Percentiles rank a stretch among this genome's conserved stretches.
These are phyloP conservation scores for Ascochyta pisi DNA, from an alignment of 2,329 filamentous ascomycete genomes.

Conservation along the genomic window DNA sequence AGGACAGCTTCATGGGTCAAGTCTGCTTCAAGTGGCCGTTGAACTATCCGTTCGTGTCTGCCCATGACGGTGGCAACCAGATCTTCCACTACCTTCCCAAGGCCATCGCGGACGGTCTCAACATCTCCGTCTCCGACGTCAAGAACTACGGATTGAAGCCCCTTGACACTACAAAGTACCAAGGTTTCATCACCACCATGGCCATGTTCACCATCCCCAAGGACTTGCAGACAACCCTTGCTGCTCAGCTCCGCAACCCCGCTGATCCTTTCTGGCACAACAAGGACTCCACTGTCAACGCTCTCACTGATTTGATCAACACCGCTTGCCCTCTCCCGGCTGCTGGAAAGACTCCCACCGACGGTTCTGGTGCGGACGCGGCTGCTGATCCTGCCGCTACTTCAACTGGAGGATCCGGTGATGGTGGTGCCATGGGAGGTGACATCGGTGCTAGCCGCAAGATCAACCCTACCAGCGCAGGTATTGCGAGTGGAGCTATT, in stretches of 20 bases:
- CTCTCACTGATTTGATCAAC: conserved; percentile 83
- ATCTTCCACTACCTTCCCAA: conserved; percentile 80
- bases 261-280: conserved; percentile 79
- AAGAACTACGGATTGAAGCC: conserved; percentile 76
- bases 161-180: conserved; percentile 71
- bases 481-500: conserved; percentile 78
- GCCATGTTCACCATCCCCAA: conserved; percentile 61
- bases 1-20: conserved; percentile 76
- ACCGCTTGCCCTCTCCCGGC: conserved; percentile 75
- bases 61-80: conserved; percentile 77
- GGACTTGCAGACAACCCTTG: conserved; percentile 62
- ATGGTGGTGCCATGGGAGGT: conserved; percentile 58
- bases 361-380: conserved; percentile 49
- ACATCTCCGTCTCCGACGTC: conserved; percentile 58
- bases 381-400: conserved; percentile 48
- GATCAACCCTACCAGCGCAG: conserved; percentile 68
- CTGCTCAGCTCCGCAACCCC: conserved; percentile 73
- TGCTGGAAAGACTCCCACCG: conserved; percentile 54
- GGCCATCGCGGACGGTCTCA: conserved; percentile 72
- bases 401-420: conserved; percentile 44
- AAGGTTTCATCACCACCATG: conserved; percentile 83
- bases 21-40: conserved; percentile 82
- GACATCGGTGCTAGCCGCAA: conserved; percentile 62
- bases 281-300: conserved; percentile 67
- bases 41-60: conserved; percentile 82